Evolutionary conservation across 305 asterid genomes (phyloP).

Genomic region (Fraxinus floribunda): DNA sequence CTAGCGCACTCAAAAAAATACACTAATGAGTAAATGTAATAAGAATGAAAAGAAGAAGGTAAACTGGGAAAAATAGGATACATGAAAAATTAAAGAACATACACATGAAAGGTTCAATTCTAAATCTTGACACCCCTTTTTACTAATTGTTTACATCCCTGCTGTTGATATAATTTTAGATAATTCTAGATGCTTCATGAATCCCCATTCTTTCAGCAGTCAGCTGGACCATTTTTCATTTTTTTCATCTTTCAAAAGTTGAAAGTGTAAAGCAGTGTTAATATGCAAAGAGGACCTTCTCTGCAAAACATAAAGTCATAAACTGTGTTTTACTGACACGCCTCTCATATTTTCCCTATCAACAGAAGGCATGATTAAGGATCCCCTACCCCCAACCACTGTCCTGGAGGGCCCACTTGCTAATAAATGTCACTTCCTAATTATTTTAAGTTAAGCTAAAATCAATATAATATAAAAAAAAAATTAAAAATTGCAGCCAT

Average conservation of each 20-base stretch:
- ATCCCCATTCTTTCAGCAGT: background rate
- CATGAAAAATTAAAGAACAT: background rate
- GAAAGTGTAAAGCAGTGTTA: background rate
- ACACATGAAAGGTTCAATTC: conserved; percentile 12
- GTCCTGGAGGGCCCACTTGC: background rate
- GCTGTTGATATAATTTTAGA: background rate
- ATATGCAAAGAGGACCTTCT: background rate
- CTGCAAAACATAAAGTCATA: background rate
- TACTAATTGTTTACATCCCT: background rate
- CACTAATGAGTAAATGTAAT: conserved; percentile 5
- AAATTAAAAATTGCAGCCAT: background rate
- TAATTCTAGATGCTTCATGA: background rate
- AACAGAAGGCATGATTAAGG: background rate
- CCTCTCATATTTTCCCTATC: background rate
- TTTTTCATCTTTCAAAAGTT: background rate
- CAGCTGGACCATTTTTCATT: background rate
- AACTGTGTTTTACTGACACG: background rate
- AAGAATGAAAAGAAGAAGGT: background rate
- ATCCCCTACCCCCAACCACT: background rate
- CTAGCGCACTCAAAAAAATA: conserved; percentile 37
- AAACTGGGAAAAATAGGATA: conserved; percentile 1
- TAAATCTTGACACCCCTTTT: conserved; percentile 2
- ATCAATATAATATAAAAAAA: background rate
- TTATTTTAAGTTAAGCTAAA: background rate
- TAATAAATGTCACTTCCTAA: background rate